phyloP scores from a whole-genome alignment of 2,329 filamentous ascomycete species.

The Ophiostoma angusticollis region DNA sequence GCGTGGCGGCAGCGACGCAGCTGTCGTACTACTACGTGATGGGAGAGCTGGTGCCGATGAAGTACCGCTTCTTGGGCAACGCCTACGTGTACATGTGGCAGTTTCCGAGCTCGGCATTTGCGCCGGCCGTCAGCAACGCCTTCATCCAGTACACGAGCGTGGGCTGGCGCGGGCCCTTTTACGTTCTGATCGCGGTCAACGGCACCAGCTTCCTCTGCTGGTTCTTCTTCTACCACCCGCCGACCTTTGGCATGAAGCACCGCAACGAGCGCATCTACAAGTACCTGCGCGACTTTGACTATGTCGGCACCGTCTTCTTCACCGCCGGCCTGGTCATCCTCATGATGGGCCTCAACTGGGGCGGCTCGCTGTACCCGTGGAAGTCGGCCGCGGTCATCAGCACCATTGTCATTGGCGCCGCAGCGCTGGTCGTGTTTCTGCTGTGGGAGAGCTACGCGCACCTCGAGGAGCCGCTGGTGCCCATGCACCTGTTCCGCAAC shows the following conservation, averaged over 20 bases:
- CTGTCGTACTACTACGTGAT: conserved; percentile 25
- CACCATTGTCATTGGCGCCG: conserved; percentile 18
- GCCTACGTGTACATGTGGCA: conserved; percentile 22
- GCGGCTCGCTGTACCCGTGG: conserved; percentile 22
- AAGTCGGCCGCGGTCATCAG: conserved; percentile 20
- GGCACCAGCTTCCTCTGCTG: conserved; percentile 18
- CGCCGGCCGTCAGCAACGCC: conserved; percentile 17
- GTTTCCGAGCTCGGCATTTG: conserved; percentile 20
- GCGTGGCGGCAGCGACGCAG: conserved; percentile 24
- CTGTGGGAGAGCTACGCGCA: conserved; percentile 16
- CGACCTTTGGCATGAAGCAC: conserved; percentile 21
- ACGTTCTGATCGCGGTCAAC: conserved; percentile 20
- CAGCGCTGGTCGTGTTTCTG: conserved; percentile 16
- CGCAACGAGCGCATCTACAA: conserved; percentile 15
- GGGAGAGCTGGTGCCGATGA: conserved; percentile 27
- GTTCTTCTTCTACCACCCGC: conserved; percentile 23
- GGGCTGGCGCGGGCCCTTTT: conserved; percentile 21
- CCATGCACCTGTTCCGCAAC: conserved; percentile 24
- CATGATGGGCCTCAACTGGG: conserved; percentile 22
- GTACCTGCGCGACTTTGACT: conserved; percentile 21
- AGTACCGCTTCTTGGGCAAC: conserved; percentile 22
- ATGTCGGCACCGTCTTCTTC: conserved; percentile 20
- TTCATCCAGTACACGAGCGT: conserved; percentile 17
- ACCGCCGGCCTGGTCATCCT: conserved; percentile 20
- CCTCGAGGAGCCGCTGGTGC: conserved; percentile 24